phyloP scores from a whole-genome alignment of 2,329 filamentous ascomycete genomes.

The Trichoderma semiorbis region DNA sequence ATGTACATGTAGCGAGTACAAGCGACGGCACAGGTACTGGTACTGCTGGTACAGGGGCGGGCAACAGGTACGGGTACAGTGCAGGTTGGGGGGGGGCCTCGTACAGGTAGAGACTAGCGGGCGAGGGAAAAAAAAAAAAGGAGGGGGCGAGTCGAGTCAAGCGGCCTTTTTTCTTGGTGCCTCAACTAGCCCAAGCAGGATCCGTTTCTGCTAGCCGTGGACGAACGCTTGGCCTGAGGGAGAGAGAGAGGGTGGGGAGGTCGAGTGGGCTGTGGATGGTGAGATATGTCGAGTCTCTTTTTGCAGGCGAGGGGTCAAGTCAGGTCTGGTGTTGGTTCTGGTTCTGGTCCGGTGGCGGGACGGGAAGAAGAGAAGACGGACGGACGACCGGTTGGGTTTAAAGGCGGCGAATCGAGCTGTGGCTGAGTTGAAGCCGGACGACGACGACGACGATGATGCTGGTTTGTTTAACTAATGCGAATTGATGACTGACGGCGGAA shows the following conservation, averaged over 20 bases:
- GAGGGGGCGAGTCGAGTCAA: constrained; percentile 12
- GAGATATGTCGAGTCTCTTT: background rate
- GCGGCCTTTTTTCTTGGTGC: background rate
- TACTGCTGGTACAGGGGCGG: background rate
- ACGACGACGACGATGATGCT: background rate
- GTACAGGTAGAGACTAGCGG: background rate
- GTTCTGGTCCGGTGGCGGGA: background rate
- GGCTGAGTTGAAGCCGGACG: background rate
- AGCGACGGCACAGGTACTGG: background rate
- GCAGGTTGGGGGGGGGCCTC: background rate
- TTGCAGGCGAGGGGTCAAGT: background rate
- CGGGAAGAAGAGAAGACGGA: background rate
- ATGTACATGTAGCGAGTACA: constrained; percentile 7
- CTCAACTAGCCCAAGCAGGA: constrained; percentile 1
- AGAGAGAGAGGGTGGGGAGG: background rate
- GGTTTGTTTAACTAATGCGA: background rate
- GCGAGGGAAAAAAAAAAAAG: background rate
- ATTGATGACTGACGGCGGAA: background rate
- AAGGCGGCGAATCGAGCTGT: background rate
- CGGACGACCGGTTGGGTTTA: background rate
- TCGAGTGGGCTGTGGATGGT: background rate
- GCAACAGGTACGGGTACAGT: background rate
- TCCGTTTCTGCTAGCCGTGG: constrained; percentile 2
- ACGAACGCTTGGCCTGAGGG: constrained; percentile 1
- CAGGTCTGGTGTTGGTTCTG: background rate